These are phyloP conservation scores for Aspergillus bridgeri DNA, from an alignment of 495 filamentous ascomycete genomes.

Conservation along the genomic window DNA sequence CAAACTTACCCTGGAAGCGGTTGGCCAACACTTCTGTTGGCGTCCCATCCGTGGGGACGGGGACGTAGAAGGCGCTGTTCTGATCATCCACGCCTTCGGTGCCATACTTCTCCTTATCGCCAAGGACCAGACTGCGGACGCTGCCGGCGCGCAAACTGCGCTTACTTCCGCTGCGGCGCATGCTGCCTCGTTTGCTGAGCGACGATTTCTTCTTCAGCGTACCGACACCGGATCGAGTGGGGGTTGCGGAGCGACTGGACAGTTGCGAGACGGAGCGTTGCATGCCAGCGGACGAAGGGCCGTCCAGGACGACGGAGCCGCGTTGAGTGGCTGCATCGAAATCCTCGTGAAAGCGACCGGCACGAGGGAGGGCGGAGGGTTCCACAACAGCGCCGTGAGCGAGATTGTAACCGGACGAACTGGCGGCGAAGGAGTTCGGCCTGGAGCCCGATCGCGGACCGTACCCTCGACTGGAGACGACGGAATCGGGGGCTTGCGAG, in stretches of 20 bases:
- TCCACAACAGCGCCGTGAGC: conserved; percentile 38
- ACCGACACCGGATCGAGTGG: conserved; percentile 58
- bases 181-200: conserved; percentile 64
- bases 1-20: conserved; percentile 76
- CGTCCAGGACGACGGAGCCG: conserved; percentile 56
- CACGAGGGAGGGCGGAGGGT: conserved; percentile 42
- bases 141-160: conserved; percentile 75
- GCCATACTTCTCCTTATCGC: conserved; percentile 52
- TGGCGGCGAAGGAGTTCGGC: conserved; percentile 39
- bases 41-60: conserved; percentile 79
- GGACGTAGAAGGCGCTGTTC: conserved; percentile 83
- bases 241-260: conserved; percentile 49
- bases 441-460: conserved; percentile 32
- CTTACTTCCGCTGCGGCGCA: conserved; percentile 76
- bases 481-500: conserved; percentile 28
- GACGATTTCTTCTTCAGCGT: conserved; percentile 87
- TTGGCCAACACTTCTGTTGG: conserved; percentile 88
- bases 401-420: conserved; percentile 35
- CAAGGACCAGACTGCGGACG: conserved; percentile 69
- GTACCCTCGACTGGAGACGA: conserved; percentile 30
- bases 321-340: conserved; percentile 65
- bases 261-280: conserved; percentile 53
- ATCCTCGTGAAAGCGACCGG: conserved; percentile 64
- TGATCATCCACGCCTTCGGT: conserved; percentile 61
- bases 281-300: conserved; percentile 38